phyloP scores from a whole-genome alignment of 768 basidiomycete genomes.

The Porpolomopsis calyptriformis region DNA sequence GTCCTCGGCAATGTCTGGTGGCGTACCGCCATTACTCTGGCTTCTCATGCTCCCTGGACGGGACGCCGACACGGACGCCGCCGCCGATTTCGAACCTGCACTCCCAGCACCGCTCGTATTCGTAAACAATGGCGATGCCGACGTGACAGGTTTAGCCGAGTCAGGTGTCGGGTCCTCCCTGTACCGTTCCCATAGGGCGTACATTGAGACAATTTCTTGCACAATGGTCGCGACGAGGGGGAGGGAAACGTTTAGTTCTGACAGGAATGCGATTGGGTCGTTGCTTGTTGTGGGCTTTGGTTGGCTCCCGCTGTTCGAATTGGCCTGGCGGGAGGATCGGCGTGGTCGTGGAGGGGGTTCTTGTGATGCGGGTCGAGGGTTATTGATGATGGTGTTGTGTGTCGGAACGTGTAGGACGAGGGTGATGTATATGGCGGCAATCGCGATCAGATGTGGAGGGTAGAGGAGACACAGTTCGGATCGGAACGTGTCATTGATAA shows the following conservation, averaged over 20 bases:
- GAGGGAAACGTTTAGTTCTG: slow-evolving; percentile 77
- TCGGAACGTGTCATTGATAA: slow-evolving; percentile 93
- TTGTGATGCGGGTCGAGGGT: slow-evolving; percentile 9
- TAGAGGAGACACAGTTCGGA: slow-evolving; percentile 90
- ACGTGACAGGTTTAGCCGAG: neutral
- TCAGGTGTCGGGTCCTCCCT: slow-evolving; percentile 42
- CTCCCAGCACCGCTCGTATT: neutral
- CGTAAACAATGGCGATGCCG: slow-evolving; percentile 2
- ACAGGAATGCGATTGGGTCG: slow-evolving; percentile 74
- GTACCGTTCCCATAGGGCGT: slow-evolving; percentile 82
- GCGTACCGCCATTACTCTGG: slow-evolving; percentile 18
- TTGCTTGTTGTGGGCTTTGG: slow-evolving; percentile 31
- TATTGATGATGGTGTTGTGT: slow-evolving; percentile 29
- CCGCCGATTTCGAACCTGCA: slow-evolving; percentile 17
- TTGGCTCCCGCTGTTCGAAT: slow-evolving; percentile 23
- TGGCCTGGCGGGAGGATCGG: slow-evolving; percentile 43
- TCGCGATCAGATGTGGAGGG: slow-evolving; percentile 89
- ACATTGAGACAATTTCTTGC: slow-evolving; percentile 85
- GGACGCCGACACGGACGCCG: slow-evolving; percentile 16
- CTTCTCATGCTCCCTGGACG: slow-evolving; percentile 9
- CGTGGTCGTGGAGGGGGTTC: slow-evolving; percentile 30
- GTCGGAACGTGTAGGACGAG: slow-evolving; percentile 62
- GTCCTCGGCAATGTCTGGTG: slow-evolving; percentile 17
- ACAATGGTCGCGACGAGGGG: slow-evolving; percentile 72
- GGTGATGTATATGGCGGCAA: slow-evolving; percentile 84